Evolutionary conservation across 495 filamentous ascomycete genomes (phyloP).

Genomic region (Podospora bellae-mahoneyi): DNA sequence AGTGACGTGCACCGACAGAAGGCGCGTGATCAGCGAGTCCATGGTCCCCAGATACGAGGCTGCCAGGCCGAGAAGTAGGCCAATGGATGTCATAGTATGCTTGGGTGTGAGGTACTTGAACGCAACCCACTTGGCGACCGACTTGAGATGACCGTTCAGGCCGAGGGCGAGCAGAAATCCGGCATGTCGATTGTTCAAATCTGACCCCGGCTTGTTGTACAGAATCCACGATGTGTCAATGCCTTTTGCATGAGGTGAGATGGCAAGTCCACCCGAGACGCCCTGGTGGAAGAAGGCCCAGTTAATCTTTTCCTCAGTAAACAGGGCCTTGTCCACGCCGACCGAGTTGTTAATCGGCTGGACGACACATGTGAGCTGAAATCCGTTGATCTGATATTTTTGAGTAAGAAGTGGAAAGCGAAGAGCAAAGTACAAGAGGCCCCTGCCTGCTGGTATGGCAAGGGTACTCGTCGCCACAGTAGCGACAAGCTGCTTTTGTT

Average conservation of each 20-base stretch:
- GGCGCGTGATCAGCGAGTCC: slow-evolving; percentile 89
- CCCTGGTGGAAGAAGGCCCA: slow-evolving; percentile 99
- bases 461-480: slow-evolving; percentile 81
- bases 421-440: slow-evolving; percentile 78
- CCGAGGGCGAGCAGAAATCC: slow-evolving; percentile 89
- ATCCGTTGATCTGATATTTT: slow-evolving; percentile 79
- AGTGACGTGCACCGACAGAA: slow-evolving; percentile 96
- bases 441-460: slow-evolving; percentile 79
- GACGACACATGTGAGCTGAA: slow-evolving; percentile 84
- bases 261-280: slow-evolving; percentile 82
- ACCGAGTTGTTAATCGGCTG: slow-evolving; percentile 87
- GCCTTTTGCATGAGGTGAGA: slow-evolving; percentile 82
- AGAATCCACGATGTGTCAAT: slow-evolving; percentile 98
- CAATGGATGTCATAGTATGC: slow-evolving; percentile 98
- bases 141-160: slow-evolving; percentile 92
- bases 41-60: slow-evolving; percentile 94
- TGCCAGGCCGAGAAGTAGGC: slow-evolving; percentile 84
- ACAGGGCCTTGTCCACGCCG: slow-evolving; percentile 74
- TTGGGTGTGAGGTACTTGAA: slow-evolving; percentile 99
- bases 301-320: slow-evolving; percentile 90
- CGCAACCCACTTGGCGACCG: slow-evolving; percentile 93
- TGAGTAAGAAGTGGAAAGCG: slow-evolving; percentile 84
- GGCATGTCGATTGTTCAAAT: slow-evolving; percentile 89
- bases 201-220: slow-evolving; percentile 86
- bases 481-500: slow-evolving; percentile 85